Conservation (phyloP, 2,329 filamentous ascomycete genomes). For the Cadophora luteo-olivacea region DNA sequence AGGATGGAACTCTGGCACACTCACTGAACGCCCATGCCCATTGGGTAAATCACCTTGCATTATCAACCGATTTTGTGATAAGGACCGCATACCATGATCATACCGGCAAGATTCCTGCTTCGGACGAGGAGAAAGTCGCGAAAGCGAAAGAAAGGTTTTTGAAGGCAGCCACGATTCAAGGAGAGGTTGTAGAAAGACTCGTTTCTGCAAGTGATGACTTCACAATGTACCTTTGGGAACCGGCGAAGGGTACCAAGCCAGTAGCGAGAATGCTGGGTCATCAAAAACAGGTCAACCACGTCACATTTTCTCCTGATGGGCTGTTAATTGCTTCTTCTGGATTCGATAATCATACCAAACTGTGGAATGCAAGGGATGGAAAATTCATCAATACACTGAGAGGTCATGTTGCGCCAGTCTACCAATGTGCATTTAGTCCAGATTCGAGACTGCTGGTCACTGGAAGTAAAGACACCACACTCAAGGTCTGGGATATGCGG, state of each 20-base stretch:
- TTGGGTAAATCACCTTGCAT: conserved; percentile 93
- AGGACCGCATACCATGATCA: conserved; percentile 90
- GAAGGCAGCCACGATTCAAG: conserved; percentile 79
- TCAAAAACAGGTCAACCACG: conserved; percentile 96
- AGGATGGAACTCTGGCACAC: conserved; percentile 79
- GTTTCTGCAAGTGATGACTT: conserved; percentile 95
- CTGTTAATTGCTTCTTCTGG: conserved; percentile 84
- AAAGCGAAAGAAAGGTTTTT: conserved; percentile 86
- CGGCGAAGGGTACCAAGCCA: conserved; percentile 78
- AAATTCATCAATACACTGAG: conserved; percentile 87
- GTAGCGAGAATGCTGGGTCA: conserved; percentile 90
- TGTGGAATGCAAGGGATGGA: conserved; percentile 80
- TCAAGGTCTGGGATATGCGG: conserved; percentile 93
- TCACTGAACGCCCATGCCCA: conserved; percentile 85
- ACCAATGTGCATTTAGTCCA: conserved; percentile 90
- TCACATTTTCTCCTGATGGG: conserved; percentile 92
- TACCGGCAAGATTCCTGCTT: conserved; percentile 70
- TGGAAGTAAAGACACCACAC: conserved; percentile 83
- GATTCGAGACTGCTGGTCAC: conserved; percentile 91
- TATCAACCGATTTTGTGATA: conserved; percentile 91
- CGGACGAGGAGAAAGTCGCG: conserved; percentile 71
- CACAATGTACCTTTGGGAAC: conserved; percentile 96
- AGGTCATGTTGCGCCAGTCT: conserved; percentile 90
- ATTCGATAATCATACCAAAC: conserved; percentile 94
- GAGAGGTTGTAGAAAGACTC: conserved; percentile 80